Evolutionary conservation across 2,329 filamentous ascomycete genomes (phyloP).

Genomic region (Myriosclerotinia curreyana): DNA sequence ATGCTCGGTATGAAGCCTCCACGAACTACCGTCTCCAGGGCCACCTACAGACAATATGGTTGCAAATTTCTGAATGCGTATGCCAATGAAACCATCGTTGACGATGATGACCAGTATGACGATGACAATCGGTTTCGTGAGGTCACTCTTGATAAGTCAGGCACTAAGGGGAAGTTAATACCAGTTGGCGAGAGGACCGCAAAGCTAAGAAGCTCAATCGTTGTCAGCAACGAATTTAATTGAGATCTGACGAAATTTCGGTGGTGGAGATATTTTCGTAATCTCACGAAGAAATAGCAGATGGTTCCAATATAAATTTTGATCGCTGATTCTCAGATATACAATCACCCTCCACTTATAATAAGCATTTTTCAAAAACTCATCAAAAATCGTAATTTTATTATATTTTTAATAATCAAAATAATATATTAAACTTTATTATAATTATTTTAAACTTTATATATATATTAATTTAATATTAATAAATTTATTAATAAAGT

Average conservation of each 20-base stretch:
- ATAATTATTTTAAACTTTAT: too few species aligned
- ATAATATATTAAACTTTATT: too few species aligned
- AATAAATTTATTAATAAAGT: too few species aligned
- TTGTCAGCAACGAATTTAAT: not conserved
- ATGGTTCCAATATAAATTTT: too few species aligned
- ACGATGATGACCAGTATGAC: too few species aligned
- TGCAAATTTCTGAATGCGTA: not conserved
- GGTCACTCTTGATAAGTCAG: not conserved
- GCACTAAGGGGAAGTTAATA: not conserved
- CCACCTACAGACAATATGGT: not conserved
- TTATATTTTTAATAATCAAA: too few species aligned
- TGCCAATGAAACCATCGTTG: too few species aligned
- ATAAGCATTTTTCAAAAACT: too few species aligned
- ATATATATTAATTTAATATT: too few species aligned
- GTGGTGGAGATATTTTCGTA: not conserved
- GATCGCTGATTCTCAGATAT: too few species aligned
- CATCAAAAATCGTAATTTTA: too few species aligned
- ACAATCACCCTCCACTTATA: too few species aligned
- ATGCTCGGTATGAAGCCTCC: slow-evolving; percentile 38
- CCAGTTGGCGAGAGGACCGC: not conserved
- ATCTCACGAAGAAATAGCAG: not conserved
- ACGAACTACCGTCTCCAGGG: not conserved
- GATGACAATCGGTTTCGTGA: not conserved
- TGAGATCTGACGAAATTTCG: not conserved
- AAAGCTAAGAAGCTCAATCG: not conserved